Evolutionary conservation across 257 asterid genomes (phyloP).

Genomic region (Solanum boliviense): DNA sequence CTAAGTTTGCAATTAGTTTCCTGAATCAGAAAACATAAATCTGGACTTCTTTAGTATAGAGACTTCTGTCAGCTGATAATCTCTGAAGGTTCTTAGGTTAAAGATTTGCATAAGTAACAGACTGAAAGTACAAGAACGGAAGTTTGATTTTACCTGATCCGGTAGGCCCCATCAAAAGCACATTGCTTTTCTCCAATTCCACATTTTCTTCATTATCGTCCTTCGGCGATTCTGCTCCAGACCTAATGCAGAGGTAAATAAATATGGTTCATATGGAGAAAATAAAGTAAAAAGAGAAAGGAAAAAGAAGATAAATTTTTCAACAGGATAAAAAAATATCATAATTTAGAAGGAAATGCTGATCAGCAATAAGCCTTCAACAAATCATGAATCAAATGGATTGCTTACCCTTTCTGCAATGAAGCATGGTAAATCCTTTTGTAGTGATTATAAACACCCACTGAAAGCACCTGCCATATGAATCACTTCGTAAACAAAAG

Average conservation of each 20-base stretch:
- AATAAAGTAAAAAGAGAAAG: neutral
- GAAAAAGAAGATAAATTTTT: neutral
- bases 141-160: constrained; percentile 60
- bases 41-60: neutral
- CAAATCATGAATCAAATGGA: neutral
- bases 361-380: neutral
- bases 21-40: neutral
- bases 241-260: constrained; percentile 34
- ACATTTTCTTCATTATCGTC: constrained; percentile 60
- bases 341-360: neutral
- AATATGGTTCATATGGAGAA: neutral
- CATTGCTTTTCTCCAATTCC: constrained; percentile 90
- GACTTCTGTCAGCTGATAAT: neutral
- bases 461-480: constrained; percentile 72
- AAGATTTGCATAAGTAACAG: neutral
- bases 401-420: constrained; percentile 59
- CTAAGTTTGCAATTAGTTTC: neutral
- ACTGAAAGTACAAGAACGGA: neutral
- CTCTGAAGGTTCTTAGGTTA: neutral
- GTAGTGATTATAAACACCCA: constrained; percentile 88
- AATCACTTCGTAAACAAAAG: neutral
- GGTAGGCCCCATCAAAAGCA: constrained; percentile 93
- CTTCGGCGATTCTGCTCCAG: constrained; percentile 40
- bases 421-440: constrained; percentile 70
- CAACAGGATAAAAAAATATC: neutral